Percentiles rank a stretch among this genome's conserved stretches.
phyloP scores from a whole-genome alignment of 2,329 filamentous ascomycete species.

The Talaromyces sp. region DNA sequence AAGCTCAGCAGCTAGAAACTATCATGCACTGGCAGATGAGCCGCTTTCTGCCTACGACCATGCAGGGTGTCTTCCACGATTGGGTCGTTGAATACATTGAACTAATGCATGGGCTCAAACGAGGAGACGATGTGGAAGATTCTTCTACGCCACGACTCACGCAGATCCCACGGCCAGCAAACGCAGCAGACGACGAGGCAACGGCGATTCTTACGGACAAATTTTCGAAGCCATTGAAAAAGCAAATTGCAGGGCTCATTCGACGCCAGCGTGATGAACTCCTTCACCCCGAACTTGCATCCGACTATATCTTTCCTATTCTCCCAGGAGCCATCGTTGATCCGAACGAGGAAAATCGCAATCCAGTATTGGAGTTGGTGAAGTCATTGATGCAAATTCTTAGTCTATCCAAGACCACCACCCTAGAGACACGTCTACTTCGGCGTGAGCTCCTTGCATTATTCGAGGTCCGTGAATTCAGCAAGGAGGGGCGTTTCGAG shows the following conservation, averaged over 20 bases:
- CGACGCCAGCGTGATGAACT: constrained; percentile 82
- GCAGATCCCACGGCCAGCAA: constrained; percentile 56
- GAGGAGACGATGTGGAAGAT: constrained; percentile 51
- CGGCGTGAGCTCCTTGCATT: constrained; percentile 83
- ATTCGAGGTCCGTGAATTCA: constrained; percentile 94
- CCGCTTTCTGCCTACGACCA: constrained; percentile 73
- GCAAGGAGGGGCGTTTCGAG: constrained; percentile 75
- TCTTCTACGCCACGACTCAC: constrained; percentile 57
- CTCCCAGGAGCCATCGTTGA: constrained; percentile 53
- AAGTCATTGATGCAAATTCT: constrained; percentile 92
- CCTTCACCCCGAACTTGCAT: constrained; percentile 79
- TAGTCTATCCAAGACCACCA: constrained; percentile 83
- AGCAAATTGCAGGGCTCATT: constrained; percentile 78
- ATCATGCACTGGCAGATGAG: constrained; percentile 99
- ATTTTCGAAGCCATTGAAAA: constrained; percentile 86
- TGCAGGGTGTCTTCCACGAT: constrained; percentile 82
- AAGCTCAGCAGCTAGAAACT: constrained; percentile 77
- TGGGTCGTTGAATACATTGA: constrained; percentile 95
- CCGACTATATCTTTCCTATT: constrained; percentile 79
- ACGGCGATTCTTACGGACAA: constrained; percentile 69
- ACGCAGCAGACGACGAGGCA: constrained; percentile 55
- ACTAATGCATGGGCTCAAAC: constrained; percentile 84
- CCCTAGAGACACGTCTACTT: constrained; percentile 78
- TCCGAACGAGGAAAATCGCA: constrained; percentile 56
- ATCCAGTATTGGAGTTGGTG: constrained; percentile 83